Conservation (phyloP, 2,329 filamentous ascomycete genomes). For the Hypoxylon sp. region DNA sequence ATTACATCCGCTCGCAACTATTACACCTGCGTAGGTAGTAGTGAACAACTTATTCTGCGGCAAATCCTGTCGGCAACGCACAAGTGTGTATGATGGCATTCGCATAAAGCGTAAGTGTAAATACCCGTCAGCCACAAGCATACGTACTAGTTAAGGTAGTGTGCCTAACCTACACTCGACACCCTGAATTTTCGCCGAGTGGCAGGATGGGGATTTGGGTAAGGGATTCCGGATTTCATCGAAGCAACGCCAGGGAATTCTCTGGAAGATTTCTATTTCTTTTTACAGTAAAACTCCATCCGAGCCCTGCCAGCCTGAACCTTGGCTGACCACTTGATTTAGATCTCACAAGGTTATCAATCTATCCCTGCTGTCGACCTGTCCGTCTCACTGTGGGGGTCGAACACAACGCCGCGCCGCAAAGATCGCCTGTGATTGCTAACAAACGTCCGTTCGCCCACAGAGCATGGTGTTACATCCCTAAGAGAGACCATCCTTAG, state of each 20-base stretch:
- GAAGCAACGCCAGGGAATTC: conserved; percentile 42
- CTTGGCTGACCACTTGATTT: conserved; percentile 41
- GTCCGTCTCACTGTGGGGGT: conserved; percentile 42
- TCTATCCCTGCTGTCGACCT: conserved; percentile 40
- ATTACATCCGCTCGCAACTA: conserved; percentile 25
- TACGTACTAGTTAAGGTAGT: neutral
- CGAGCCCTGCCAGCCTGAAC: conserved; percentile 37
- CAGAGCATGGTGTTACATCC: conserved; percentile 33
- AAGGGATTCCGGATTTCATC: conserved; percentile 34
- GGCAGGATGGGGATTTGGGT: conserved; percentile 36
- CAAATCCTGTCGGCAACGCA: conserved; percentile 27
- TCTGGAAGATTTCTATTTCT: conserved; percentile 49
- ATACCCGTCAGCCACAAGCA: conserved; percentile 25
- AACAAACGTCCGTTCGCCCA: conserved; percentile 15
- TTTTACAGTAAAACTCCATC: conserved; percentile 45
- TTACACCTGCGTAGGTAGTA: conserved; percentile 34
- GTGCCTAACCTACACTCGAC: neutral
- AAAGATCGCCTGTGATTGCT: conserved; percentile 37
- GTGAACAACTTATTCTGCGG: conserved; percentile 18
- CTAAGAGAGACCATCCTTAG: conserved; percentile 14
- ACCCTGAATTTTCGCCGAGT: conserved; percentile 21
- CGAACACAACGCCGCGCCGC: conserved; percentile 21
- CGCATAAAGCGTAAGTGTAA: conserved; percentile 10
- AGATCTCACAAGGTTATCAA: conserved; percentile 47
- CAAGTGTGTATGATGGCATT: conserved; percentile 28